Evolutionary conservation across 116 monocot genomes (phyloP), one percentile per base, ranked within the genome.

Genomic region (Papilionanthe hybrid): DNA sequence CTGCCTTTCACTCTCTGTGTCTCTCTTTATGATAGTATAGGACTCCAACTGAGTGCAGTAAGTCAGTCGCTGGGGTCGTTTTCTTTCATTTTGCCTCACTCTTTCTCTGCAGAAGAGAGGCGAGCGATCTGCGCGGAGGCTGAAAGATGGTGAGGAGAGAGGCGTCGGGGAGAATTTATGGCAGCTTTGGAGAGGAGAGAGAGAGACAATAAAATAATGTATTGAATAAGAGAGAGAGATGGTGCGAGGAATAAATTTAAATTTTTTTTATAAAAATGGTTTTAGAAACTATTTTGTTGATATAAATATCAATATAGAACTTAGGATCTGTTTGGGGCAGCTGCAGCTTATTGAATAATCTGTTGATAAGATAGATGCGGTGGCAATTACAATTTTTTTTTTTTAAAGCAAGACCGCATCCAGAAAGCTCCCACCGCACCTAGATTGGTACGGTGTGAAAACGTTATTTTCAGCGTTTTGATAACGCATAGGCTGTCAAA

Each of bases 91-190:
- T 65, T 65, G 65, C 65, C 65, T 65, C 60, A 22, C 25, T 60
- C 73, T 44, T 32, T 75, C 75, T 75, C 75, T 48, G 12, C 49
- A n/a, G 49, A 9, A 27, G 50, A 10, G 5, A 48, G 27, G 75
- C 75, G 49, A 49, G 47, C 13, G 75, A 50, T 49, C 75, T 49
- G 49, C 75, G 49, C 25, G 75, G 75, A 75, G 49, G 75, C 75
- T 45, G 9, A 75, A 75, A 75, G 75, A 75, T 49, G 75, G 27
- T 75, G 75, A 75, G 75, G 15, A 49, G 75, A 75, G 73, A 19
- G 15, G 49, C 73, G 44, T 25, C 28, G 27, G 12, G 43, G 28
- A 17, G 15, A 49, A 75, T 75, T 75, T 75, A 75, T 50, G 45
- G 49, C 49, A 47, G 47, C 15, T 49, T 49, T 20, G 49, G 75